Conservation (phyloP, 2,329 filamentous ascomycete genomes). For the Cladosporium sp. region DNA sequence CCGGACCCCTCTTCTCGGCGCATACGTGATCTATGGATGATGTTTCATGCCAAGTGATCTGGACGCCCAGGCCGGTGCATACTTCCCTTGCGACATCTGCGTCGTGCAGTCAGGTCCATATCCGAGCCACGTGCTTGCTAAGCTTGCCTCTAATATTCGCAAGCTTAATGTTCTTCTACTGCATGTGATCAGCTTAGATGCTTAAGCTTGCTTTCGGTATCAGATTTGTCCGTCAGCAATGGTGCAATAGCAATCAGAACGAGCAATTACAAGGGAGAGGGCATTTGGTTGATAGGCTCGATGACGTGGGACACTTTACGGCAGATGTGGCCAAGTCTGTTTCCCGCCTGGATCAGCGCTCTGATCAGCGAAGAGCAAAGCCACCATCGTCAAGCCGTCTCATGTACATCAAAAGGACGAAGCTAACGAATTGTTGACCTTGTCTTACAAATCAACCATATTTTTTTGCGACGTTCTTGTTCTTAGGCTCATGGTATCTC, state of each 20-base stretch:
- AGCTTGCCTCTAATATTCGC: not conserved
- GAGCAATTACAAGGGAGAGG: too few relatives aligned
- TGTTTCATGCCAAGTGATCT: slow-evolving; percentile 9
- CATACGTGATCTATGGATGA: not conserved
- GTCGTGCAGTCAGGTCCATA: not conserved
- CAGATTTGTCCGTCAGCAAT: too few relatives aligned
- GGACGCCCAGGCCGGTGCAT: not conserved
- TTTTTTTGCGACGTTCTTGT: too few relatives aligned
- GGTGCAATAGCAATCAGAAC: too few relatives aligned
- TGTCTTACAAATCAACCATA: too few relatives aligned
- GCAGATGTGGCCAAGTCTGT: not conserved
- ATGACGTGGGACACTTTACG: not conserved
- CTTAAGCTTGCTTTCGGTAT: too few relatives aligned
- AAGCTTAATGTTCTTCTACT: not conserved
- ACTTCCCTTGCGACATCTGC: not conserved
- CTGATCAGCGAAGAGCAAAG: not conserved
- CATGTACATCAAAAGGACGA: not conserved
- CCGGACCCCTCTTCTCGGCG: slow-evolving; percentile 1
- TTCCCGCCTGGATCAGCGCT: not conserved
- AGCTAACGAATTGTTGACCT: too few relatives aligned
- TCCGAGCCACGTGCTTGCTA: not conserved
- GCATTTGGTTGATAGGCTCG: not conserved
- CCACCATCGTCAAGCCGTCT: not conserved
- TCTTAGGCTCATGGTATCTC: too few relatives aligned
- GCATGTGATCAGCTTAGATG: not conserved